Evolutionary conservation across 768 basidiomycete species (phyloP).

Genomic region (Hygrocybe punicea): DNA sequence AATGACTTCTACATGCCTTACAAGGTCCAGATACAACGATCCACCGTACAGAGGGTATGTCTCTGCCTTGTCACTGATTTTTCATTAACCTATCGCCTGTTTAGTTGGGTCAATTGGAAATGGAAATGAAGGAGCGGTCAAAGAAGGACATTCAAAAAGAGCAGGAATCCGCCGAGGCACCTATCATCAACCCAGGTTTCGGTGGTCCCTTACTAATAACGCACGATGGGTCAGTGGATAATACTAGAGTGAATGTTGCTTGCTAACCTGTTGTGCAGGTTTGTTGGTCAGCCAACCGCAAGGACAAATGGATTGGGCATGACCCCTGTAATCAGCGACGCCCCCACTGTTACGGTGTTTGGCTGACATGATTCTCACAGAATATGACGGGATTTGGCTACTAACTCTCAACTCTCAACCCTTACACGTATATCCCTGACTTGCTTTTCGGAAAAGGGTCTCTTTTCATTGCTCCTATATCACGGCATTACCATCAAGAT

Average conservation of each 20-base stretch:
- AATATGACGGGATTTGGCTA: slow-evolving; percentile 61
- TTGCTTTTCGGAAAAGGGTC: too few species aligned
- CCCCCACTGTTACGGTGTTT: not conserved
- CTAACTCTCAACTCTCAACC: not conserved
- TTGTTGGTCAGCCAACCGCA: slow-evolving; percentile 61
- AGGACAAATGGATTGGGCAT: slow-evolving; percentile 55
- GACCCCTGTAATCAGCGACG: slow-evolving; percentile 51
- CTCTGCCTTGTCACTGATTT: not conserved
- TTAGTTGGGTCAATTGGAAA: slow-evolving; percentile 76
- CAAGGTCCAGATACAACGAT: slow-evolving; percentile 81
- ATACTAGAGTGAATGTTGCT: not conserved
- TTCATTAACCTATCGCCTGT: slow-evolving; percentile 12
- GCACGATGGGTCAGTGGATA: slow-evolving; percentile 46
- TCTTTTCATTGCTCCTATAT: too few species aligned
- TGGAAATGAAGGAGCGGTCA: slow-evolving; percentile 82
- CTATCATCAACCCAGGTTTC: slow-evolving; percentile 81
- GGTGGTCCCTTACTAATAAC: slow-evolving; percentile 69
- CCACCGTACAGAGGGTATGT: slow-evolving; percentile 68
- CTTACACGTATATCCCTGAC: too few species aligned
- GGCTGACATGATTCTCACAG: slow-evolving; percentile 29
- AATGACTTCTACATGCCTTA: slow-evolving; percentile 99
- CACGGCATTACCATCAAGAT: not conserved
- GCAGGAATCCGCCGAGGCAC: slow-evolving; percentile 78
- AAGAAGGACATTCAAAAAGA: slow-evolving; percentile 88
- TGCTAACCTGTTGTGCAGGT: slow-evolving; percentile 38